Conservation (phyloP, 1,139 yeast genomes). For the Debaryomyces sp. region DNA sequence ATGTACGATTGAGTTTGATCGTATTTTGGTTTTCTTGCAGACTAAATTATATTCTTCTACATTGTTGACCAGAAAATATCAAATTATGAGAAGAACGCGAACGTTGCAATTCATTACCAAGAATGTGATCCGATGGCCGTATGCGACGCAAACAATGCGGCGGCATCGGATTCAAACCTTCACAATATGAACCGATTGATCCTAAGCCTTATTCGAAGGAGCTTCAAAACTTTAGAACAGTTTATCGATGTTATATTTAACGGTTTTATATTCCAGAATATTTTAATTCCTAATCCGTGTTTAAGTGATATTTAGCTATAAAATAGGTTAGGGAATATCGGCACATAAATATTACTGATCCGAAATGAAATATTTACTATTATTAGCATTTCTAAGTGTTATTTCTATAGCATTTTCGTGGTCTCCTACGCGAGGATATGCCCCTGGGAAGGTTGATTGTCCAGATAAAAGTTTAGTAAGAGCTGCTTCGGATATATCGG, state of each 20-base stretch:
- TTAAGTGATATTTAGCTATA: not conserved
- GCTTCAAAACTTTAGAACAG: not conserved
- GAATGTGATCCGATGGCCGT: no score
- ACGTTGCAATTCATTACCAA: no score
- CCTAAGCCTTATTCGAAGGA: not conserved
- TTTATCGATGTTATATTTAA: no score
- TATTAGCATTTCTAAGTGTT: not conserved
- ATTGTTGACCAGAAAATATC: no score
- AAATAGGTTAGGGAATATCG: not conserved
- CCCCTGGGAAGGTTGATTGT: constrained; percentile 66
- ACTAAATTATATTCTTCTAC: no score
- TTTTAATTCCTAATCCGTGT: not conserved
- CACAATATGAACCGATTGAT: no score
- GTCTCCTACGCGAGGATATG: constrained; percentile 68
- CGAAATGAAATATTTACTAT: not conserved
- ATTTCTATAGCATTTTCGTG: constrained; percentile 32
- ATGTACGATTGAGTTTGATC: no score
- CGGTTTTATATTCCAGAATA: no score
- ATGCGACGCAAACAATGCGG: no score
- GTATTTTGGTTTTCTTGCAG: no score
- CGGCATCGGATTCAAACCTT: no score
- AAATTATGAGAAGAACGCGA: no score
- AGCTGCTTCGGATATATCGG: constrained; percentile 34
- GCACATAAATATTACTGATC: not conserved
- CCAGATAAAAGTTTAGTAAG: constrained; percentile 40